These are phyloP conservation scores for Coprinellus aureogranulatus DNA, from an alignment of 768 basidiomycete genomes.

Conservation along the genomic window DNA sequence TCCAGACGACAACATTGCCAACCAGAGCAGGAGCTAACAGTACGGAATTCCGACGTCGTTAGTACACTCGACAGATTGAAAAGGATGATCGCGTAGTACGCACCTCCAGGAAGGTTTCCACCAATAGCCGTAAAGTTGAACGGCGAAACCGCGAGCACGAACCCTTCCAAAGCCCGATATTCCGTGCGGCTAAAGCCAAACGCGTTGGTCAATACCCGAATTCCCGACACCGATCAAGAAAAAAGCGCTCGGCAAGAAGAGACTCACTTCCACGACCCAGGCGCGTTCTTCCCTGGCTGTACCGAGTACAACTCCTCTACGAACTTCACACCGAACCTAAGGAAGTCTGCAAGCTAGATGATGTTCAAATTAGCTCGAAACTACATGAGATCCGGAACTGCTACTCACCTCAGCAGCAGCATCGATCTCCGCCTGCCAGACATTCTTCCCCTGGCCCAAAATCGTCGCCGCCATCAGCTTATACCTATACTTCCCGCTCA, in stretches of 20 bases:
- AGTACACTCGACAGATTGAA: not conserved
- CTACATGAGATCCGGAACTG: not conserved
- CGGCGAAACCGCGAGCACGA: slow-evolving; percentile 95
- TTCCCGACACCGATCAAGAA: not conserved
- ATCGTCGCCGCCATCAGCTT: slow-evolving; percentile 95
- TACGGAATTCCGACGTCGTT: too few relatives aligned
- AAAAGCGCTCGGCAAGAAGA: not conserved
- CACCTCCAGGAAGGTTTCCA: slow-evolving; percentile 83
- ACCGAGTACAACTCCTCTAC: slow-evolving; percentile 92
- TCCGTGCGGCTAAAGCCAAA: slow-evolving; percentile 73
- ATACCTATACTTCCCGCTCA: slow-evolving; percentile 94
- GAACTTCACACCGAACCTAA: slow-evolving; percentile 95
- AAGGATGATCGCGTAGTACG: slow-evolving; percentile 15
- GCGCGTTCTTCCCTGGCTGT: slow-evolving; percentile 83
- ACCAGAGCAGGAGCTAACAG: slow-evolving; percentile 89
- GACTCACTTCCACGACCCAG: slow-evolving; percentile 92
- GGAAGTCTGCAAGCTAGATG: slow-evolving; percentile 79
- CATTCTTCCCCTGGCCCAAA: slow-evolving; percentile 98
- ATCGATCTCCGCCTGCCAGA: slow-evolving; percentile 99
- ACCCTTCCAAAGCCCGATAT: slow-evolving; percentile 97
- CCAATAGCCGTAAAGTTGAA: slow-evolving; percentile 99
- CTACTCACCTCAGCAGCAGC: slow-evolving; percentile 88
- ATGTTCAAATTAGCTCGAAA: too few relatives aligned
- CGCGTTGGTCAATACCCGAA: not conserved
- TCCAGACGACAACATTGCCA: slow-evolving; percentile 96